These are phyloP conservation scores for Zygotorulaspora mrakii DNA, from an alignment of 1,139 yeast species.

Conservation along the genomic window DNA sequence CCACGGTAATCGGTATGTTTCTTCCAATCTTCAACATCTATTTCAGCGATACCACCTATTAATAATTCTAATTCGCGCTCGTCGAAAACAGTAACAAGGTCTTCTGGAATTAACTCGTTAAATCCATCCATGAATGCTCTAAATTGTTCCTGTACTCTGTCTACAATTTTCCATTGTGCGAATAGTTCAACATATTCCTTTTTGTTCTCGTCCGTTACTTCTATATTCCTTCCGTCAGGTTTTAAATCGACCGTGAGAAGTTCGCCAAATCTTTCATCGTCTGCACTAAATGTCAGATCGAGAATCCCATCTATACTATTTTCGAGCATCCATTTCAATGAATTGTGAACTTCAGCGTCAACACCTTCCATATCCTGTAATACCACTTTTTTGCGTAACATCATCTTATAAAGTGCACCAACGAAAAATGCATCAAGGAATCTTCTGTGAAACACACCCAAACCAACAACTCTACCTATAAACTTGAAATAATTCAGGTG, in stretches of 20 bases:
- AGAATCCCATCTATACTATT: constrained; percentile 85
- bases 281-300: constrained; percentile 89
- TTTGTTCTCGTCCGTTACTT: constrained; percentile 91
- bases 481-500: constrained; percentile 96
- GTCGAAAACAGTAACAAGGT: constrained; percentile 90
- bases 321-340: constrained; percentile 92
- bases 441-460: constrained; percentile 97
- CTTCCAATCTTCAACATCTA: constrained; percentile 98
- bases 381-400: constrained; percentile 89
- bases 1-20: constrained; percentile 98
- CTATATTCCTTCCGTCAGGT: constrained; percentile 80
- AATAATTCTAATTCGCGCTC: constrained; percentile 94
- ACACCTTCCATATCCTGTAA: constrained; percentile 98
- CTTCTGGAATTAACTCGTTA: constrained; percentile 96
- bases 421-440: constrained; percentile 97
- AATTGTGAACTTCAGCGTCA: constrained; percentile 92
- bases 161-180: constrained; percentile 93
- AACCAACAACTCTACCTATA: constrained; percentile 96
- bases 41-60: constrained; percentile 97
- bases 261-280: constrained; percentile 95
- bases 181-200: constrained; percentile 92
- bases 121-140: constrained; percentile 95
- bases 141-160: constrained; percentile 92
- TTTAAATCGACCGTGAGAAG: constrained; percentile 85
- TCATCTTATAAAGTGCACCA: constrained; percentile 97